phyloP scores from a whole-genome alignment of 345 rosid species.

The Litchi chinensis region DNA sequence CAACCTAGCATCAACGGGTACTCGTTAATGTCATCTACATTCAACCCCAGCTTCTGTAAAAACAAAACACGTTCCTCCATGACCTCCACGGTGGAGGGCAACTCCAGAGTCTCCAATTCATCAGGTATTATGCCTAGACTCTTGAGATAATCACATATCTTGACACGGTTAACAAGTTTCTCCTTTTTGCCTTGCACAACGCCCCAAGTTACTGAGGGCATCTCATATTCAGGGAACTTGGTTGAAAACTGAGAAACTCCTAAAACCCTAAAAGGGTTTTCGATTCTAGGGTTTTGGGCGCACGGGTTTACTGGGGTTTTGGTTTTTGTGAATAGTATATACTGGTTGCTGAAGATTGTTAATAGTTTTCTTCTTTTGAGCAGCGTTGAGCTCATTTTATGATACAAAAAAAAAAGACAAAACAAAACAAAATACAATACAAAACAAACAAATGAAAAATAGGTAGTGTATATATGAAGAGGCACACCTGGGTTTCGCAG shows the following conservation, averaged over 20 bases:
- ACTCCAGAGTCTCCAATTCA: slow-evolving; percentile 74
- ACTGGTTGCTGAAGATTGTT: slow-evolving; percentile 28
- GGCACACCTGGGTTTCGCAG: not conserved
- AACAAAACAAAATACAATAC: not conserved
- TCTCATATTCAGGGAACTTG: slow-evolving; percentile 84
- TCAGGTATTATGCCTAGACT: slow-evolving; percentile 81
- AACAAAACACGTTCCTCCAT: slow-evolving; percentile 91
- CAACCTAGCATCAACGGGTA: slow-evolving; percentile 84
- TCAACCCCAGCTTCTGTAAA: slow-evolving; percentile 74
- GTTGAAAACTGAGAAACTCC: slow-evolving; percentile 47
- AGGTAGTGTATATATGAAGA: not conserved
- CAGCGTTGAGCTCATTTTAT: slow-evolving; percentile 36
- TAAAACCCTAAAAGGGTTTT: slow-evolving; percentile 25
- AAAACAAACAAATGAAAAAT: not conserved
- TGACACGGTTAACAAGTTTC: slow-evolving; percentile 85
- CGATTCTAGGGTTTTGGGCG: slow-evolving; percentile 17
- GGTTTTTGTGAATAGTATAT: not conserved
- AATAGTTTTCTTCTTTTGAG: slow-evolving; percentile 34
- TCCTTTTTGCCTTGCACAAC: slow-evolving; percentile 87
- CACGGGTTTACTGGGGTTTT: slow-evolving; percentile 35
- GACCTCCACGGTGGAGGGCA: slow-evolving; percentile 90
- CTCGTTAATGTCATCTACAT: slow-evolving; percentile 79
- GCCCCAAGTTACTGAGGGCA: slow-evolving; percentile 98
- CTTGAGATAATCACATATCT: slow-evolving; percentile 85
- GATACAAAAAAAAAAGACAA: not conserved